Percentiles rank a stretch among this genome's conserved stretches.
Conservation (phyloP, 169 alveolate species). For the Plasmodium malariae region DNA sequence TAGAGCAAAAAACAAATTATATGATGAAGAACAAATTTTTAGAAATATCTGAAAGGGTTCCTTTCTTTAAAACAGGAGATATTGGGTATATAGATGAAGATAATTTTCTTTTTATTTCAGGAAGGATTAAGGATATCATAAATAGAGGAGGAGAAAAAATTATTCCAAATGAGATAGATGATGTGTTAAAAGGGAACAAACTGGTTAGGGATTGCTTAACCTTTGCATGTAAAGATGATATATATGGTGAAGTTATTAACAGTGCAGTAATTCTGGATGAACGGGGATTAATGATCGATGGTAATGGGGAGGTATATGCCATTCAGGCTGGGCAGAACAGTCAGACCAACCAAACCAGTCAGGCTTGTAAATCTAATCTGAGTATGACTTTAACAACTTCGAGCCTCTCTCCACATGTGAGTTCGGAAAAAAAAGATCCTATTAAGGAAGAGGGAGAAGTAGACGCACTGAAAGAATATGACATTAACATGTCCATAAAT, state of each 20-base stretch:
- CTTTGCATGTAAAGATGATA: constrained; percentile 29
- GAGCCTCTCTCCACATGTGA: neutral
- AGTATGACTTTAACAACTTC: neutral
- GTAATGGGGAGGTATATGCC: neutral
- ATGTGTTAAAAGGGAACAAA: constrained; percentile 26
- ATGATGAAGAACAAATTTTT: constrained; percentile 43
- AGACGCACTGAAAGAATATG: neutral
- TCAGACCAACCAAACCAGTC: too few species aligned
- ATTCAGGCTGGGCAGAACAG: too few species aligned
- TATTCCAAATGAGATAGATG: constrained; percentile 64
- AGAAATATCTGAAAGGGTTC: constrained; percentile 15
- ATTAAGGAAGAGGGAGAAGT: neutral
- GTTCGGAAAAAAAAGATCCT: neutral
- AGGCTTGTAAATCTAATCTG: too few species aligned
- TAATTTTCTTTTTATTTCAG: constrained; percentile 56
- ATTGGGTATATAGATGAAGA: constrained; percentile 65
- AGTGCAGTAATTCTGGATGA: constrained; percentile 54
- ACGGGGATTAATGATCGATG: neutral
- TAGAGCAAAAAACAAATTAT: constrained; percentile 23
- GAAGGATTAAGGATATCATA: constrained; percentile 65
- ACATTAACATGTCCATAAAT: neutral
- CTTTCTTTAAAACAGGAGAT: constrained; percentile 76
- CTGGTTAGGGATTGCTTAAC: constrained; percentile 43
- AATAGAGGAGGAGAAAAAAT: constrained; percentile 76
- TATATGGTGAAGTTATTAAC: constrained; percentile 62